Percentiles rank a stretch among this genome's conserved stretches.
Evolutionary conservation across 805 yeast genomes (phyloP).

Genomic region (Lipomyces starkeyi): DNA sequence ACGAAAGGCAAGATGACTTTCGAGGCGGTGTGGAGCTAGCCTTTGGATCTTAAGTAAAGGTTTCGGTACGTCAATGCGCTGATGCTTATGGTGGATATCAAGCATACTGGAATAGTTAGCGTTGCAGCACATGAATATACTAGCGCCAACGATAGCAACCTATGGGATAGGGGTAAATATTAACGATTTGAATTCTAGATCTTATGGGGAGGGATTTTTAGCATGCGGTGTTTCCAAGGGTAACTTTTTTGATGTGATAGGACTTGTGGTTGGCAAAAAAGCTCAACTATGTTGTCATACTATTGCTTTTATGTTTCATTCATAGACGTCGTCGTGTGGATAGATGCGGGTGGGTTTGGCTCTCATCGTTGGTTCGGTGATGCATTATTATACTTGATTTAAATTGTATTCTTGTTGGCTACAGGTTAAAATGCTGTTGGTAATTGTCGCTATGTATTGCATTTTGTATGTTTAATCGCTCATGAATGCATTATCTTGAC

Average conservation of each 20-base stretch:
- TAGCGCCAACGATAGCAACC: too few species aligned
- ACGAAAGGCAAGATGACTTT: conserved; percentile 70
- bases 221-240: background rate
- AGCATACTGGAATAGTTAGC: too few species aligned
- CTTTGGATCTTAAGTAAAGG: too few species aligned
- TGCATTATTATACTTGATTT: background rate
- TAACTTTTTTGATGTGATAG: background rate
- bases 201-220: background rate
- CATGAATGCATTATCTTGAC: background rate
- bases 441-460: background rate
- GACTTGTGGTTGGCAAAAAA: background rate
- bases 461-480: background rate
- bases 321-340: background rate
- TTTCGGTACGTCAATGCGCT: background rate
- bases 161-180: too few species aligned
- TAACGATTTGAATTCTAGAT: too few species aligned
- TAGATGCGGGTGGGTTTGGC: background rate
- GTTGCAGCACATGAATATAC: too few species aligned
- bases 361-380: background rate
- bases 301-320: background rate
- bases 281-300: background rate
- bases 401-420: background rate
- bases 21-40: conserved; percentile 66
- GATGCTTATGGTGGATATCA: background rate
- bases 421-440: background rate